Evolutionary conservation across 768 basidiomycete genomes (phyloP), one percentile per base, ranked within the genome.

Genomic region (Collybiopsis luxurians): DNA sequence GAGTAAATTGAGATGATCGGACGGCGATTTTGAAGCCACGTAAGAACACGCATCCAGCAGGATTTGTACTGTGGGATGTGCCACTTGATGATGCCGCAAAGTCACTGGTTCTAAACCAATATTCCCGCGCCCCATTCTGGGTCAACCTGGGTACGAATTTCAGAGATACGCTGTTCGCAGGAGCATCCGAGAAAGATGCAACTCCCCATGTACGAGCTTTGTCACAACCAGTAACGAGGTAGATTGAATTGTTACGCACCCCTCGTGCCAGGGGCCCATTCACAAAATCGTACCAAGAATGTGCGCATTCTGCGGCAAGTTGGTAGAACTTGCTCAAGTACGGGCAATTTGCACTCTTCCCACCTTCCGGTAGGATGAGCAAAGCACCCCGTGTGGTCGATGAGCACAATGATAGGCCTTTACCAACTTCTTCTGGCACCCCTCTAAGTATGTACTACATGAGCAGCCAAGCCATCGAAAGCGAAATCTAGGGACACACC

Each of bases 171-270:
- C 34, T 38, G 13, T 52, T 21, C 4, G 36, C 31, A 19, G 7
- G 10, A 30, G 47, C 47, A 24, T 52, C 1, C 28, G 1, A 21
- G 50, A 52, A 52, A 11, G 50, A 52, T 19, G 50, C 50, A 19
- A 52, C 50, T 13, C 36, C 50, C 50, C 50, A 52, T 12, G 34
- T 21, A 4, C 36, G n/a, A 23, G 36, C 21, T n/a, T 38, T 52
- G 26, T 52, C 50, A 40, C 30, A 52, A 15, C 50, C 50, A 3
- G 50, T 52, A 34, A 52, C 36, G 21, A 52, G 50, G 21, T 52
- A 52, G 10, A 52, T 27, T 23, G 34, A 11, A 27, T 28, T 24
- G 50, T 52, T 52, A 13, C 23, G 15, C 10, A 39, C 34, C 19
- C 26, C 36, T 21, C 50, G 39, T 21, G 19, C 50, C 26, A 38